phyloP scores from a whole-genome alignment of 2,329 filamentous ascomycete species.

The Talaromyces piceae region DNA sequence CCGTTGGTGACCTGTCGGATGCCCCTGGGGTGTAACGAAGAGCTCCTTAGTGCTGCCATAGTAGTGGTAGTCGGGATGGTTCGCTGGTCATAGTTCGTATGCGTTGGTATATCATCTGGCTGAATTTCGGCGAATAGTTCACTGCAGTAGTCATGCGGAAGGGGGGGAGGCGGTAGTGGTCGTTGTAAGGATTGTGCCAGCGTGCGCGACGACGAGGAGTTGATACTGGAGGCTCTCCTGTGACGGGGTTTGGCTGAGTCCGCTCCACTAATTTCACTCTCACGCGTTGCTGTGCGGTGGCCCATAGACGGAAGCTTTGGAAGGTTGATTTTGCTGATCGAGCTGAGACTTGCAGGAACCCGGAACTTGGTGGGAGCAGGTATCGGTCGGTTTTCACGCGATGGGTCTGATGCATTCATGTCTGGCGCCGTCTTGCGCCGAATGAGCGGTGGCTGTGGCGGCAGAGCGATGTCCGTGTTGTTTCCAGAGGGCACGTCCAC shows the following conservation, averaged over 20 bases:
- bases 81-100: neutral
- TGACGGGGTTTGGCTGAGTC: neutral
- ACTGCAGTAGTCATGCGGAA: neutral
- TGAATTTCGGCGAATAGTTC: neutral
- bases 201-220: neutral
- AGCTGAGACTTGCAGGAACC: neutral
- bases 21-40: neutral
- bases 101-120: neutral
- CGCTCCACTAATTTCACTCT: neutral
- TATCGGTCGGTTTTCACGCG: neutral
- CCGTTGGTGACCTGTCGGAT: neutral
- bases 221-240: neutral
- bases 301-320: neutral
- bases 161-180: neutral
- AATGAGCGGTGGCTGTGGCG: neutral
- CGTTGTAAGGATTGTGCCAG: neutral
- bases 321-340: neutral
- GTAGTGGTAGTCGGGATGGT: neutral
- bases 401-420: neutral
- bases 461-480: neutral
- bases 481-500: neutral
- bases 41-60: too few relatives aligned
- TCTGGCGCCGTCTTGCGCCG: slow-evolving; percentile 2
- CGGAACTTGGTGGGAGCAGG: neutral
- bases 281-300: neutral